Percentiles rank a stretch among this genome's conserved stretches.
Evolutionary conservation across 2,329 filamentous ascomycete genomes (phyloP).

Genomic region (Talaromyces sp.): DNA sequence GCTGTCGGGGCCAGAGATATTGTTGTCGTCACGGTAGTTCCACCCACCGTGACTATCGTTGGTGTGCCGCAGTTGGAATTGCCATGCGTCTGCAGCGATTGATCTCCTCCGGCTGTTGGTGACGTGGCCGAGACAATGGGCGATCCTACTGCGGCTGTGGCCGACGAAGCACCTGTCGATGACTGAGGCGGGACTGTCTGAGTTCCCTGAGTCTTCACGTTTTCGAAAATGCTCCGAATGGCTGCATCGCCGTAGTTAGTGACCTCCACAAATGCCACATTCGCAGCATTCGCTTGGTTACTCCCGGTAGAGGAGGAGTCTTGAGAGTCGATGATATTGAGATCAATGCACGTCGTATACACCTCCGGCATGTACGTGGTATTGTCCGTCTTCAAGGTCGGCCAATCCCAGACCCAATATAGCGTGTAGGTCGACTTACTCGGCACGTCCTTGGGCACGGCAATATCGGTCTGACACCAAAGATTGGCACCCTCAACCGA

Average conservation of each 20-base stretch:
- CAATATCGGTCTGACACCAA: constrained; percentile 76
- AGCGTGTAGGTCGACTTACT: constrained; percentile 67
- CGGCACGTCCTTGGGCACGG: constrained; percentile 64
- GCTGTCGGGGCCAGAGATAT: not conserved
- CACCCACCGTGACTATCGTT: not conserved
- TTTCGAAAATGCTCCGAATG: constrained; percentile 4
- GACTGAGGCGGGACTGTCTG: not conserved
- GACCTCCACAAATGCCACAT: not conserved
- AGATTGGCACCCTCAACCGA: constrained; percentile 54
- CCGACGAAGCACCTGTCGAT: not conserved
- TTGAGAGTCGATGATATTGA: constrained; percentile 33
- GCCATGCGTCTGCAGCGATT: not conserved
- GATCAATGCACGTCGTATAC: constrained; percentile 48
- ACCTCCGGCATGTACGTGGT: constrained; percentile 36
- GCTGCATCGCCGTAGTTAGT: constrained; percentile 10
- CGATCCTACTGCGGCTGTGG: not conserved
- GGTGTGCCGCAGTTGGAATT: not conserved
- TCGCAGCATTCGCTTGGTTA: not conserved
- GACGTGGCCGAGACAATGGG: not conserved
- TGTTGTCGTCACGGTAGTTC: not conserved
- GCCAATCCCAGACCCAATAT: constrained; percentile 98
- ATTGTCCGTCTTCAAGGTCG: constrained; percentile 41
- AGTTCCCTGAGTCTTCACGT: not conserved
- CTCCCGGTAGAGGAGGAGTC: not conserved
- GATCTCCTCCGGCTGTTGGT: not conserved